Conservation (phyloP, 2,329 filamentous ascomycete species). For the Phyllosticta capitalensis region DNA sequence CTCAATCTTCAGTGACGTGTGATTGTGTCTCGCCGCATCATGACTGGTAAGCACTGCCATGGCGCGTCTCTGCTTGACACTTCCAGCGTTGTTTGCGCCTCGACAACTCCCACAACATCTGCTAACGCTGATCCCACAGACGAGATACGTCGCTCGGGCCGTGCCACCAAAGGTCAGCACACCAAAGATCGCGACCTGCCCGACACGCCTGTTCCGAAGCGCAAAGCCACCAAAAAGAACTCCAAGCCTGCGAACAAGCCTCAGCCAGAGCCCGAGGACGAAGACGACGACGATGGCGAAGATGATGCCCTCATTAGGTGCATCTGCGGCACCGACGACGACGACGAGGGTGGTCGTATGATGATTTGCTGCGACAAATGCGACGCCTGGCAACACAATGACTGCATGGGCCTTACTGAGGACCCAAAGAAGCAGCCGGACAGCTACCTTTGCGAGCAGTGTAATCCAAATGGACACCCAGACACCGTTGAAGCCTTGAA, state of each 20-base stretch:
- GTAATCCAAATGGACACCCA: conserved; percentile 73
- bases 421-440: conserved; percentile 45
- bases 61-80: conserved; percentile 2
- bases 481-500: conserved; percentile 69
- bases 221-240: conserved; percentile 36
- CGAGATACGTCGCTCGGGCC: conserved; percentile 86
- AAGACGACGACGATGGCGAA: conserved; percentile 36
- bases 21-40: conserved; percentile 24
- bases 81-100: neutral
- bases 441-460: conserved; percentile 81
- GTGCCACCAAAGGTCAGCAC: conserved; percentile 94
- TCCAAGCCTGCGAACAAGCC: conserved; percentile 36
- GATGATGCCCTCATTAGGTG: conserved; percentile 77
- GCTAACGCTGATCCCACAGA: conserved; percentile 38
- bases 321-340: conserved; percentile 80
- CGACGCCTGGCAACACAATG: conserved; percentile 92
- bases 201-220: conserved; percentile 31
- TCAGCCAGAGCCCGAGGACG: conserved; percentile 36
- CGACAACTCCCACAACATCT: conserved; percentile 8
- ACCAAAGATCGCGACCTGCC: conserved; percentile 66
- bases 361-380: conserved; percentile 97
- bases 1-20: conserved; percentile 9
- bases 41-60: conserved; percentile 51
- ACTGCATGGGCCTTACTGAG: conserved; percentile 82
- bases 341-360: conserved; percentile 75